These are phyloP conservation scores for Mollisiaceae sp. DNA, from an alignment of 2,329 filamentous ascomycete species.

Conservation along the genomic window DNA sequence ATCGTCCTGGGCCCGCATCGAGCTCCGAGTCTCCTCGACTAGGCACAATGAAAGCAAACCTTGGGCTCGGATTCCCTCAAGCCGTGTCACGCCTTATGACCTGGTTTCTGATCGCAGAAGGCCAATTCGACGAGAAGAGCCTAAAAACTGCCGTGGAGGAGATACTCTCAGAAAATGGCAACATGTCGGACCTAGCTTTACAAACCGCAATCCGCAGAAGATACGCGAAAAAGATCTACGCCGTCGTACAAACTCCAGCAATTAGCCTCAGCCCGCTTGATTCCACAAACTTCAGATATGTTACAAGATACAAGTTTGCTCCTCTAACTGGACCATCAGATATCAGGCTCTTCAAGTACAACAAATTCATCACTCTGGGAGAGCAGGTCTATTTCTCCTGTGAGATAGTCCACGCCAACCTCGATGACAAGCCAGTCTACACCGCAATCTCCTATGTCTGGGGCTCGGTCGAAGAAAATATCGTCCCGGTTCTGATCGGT, in stretches of 20 bases:
- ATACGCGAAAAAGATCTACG: slow-evolving; percentile 9
- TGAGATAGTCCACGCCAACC: slow-evolving; percentile 8
- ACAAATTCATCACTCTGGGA: background rate
- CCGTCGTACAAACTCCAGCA: background rate
- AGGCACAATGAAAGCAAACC: background rate
- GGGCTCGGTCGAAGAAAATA: slow-evolving; percentile 2
- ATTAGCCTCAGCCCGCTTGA: background rate
- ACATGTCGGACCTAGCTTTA: slow-evolving; percentile 7
- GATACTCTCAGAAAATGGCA: slow-evolving; percentile 5
- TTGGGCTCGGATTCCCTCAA: background rate
- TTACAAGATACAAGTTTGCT: background rate
- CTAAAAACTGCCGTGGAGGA: slow-evolving; percentile 1
- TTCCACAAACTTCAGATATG: background rate
- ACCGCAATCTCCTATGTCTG: slow-evolving; percentile 15
- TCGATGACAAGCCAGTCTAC: background rate
- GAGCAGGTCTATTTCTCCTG: background rate
- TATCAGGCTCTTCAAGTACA: slow-evolving; percentile 8
- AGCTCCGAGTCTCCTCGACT: too few relatives aligned
- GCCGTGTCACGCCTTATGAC: background rate
- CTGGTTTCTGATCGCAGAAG: background rate
- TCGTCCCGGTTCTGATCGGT: background rate
- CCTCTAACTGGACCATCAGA: background rate
- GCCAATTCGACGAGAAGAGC: background rate
- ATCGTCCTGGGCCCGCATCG: background rate
- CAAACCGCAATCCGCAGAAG: slow-evolving; percentile 4